A percentile compares a stretch with the other conserved stretches of the same genome.
Conservation (phyloP, 805 yeast genomes). For the Candida endomychidarum region DNA sequence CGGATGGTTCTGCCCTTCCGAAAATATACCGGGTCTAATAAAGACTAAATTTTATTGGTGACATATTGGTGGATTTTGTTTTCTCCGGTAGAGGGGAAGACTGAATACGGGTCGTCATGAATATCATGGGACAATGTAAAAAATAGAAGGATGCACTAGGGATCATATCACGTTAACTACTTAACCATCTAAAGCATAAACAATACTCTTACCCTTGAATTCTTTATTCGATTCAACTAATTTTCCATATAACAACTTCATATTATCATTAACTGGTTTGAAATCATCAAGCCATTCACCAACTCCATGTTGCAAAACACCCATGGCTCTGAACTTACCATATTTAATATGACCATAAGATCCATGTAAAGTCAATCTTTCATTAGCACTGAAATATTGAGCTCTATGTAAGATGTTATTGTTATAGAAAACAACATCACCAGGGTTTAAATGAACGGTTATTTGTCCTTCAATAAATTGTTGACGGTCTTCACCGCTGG, state of each 20-base stretch:
- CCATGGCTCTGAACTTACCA: slow-evolving; percentile 46
- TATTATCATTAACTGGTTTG: slow-evolving; percentile 27
- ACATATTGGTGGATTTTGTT: too few relatives aligned
- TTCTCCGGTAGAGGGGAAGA: too few relatives aligned
- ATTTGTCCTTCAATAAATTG: slow-evolving; percentile 41
- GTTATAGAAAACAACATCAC: slow-evolving; percentile 52
- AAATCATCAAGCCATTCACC: slow-evolving; percentile 45
- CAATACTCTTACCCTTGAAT: slow-evolving; percentile 33
- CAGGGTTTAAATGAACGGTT: slow-evolving; percentile 44
- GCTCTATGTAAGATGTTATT: slow-evolving; percentile 52
- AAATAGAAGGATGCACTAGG: too few relatives aligned
- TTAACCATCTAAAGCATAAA: slow-evolving; percentile 39
- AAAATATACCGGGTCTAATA: too few relatives aligned
- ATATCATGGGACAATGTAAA: too few relatives aligned
- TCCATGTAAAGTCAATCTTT: slow-evolving; percentile 50
- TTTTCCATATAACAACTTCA: slow-evolving; percentile 28
- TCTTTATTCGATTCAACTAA: slow-evolving; percentile 29
- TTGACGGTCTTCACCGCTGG: slow-evolving; percentile 32
- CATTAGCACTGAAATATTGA: slow-evolving; percentile 35
- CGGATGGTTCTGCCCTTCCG: too few relatives aligned
- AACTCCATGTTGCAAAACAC: slow-evolving; percentile 56
- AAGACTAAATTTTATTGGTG: too few relatives aligned
- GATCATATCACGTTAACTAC: too few relatives aligned
- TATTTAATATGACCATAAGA: slow-evolving; percentile 45
- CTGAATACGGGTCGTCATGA: too few relatives aligned